Evolutionary conservation across 2,329 filamentous ascomycete genomes (phyloP), one percentile per base, ranked within the genome.

Genomic region (Aureobasidium subglaciale): DNA sequence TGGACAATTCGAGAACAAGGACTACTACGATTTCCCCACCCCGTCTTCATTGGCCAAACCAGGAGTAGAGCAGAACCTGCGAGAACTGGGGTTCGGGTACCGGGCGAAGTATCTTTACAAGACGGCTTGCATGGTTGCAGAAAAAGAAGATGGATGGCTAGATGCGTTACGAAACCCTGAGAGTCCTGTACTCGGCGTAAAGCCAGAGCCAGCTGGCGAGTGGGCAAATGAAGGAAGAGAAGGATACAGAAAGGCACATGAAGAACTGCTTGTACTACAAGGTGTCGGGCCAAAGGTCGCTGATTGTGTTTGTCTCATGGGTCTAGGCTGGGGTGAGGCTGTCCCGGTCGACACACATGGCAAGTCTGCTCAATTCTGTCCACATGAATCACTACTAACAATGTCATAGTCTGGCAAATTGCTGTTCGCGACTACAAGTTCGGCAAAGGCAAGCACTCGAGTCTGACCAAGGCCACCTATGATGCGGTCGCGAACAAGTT

Each of bases 251-350:
- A 75, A 80, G 49, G 92, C 93, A 0, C 93, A 96, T 64, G 84
- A 88, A 58, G 81, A 87, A 61, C 77, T 99, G 2, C 77, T 97
- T 1, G 73, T 79, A 5, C 77, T 99, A 20, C 84, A 90, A 56
- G 93, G 93, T 1, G 95, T 99, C 5, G 93, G 93, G 0, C 93
- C 95, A 1, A 99, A 99, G 70, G 93, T 99, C 0, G 88, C 93
- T 5, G 95, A 99, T 68, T 99, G 95, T 67, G 91, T 97, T 7
- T 96, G 88, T 67, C 75, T 99, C 18, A 96, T 99, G 87, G 95
- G 95, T 0, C 74, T 99, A 13, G 92, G 91, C 25, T 99, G 95
- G 92, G 87, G 87, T 29, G 92, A 97, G 71, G 85, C 91, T 2
- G 91, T 99, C 1, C 93, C 93, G 0, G 88, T 99, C 29, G 93